Base-by-base conservation (phyloP, 208 protist species). In the Leptomonas pyrrhocoris region DNA sequence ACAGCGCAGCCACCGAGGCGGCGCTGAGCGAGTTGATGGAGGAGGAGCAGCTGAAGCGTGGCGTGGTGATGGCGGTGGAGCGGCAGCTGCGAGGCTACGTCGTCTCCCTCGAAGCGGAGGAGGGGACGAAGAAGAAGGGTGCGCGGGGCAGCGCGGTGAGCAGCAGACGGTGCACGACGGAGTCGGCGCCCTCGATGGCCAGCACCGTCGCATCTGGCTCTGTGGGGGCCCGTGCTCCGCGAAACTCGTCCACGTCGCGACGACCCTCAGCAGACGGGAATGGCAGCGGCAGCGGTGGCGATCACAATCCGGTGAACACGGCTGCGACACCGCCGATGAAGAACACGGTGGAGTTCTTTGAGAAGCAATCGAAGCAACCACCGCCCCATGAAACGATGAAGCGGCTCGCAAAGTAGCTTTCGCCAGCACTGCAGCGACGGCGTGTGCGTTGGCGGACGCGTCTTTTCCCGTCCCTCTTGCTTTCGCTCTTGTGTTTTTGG, bases 11-110 rank as follows among this genome's bases (percentile, higher is more conserved):
- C 12, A 7, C 58, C 25, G 38, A 64, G 42, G 43, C 66, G 63
- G 69, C 55, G 0, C 43, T 85, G 9, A 36, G 16, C 1, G 68
- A 65, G 38, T 42, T 86, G 4, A 38, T 68, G 19, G 57, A 80
- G 34, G 77, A 86, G 49, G 81, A 86, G 65, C 27, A 68, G 46
- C 73, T 86, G 64, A 86, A 73, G 51, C 77, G 81, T 28, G 78
- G 78, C 46, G 71, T 86, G 18, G 45, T 79, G 19, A 31, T 68
- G 23, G 81, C 81, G 5, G 77, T 86, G 13, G 81, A 86, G 73
- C 42, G 61, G n/a, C 77, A 86, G 71, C 50, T 86, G 25, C 60
- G 73, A 18, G 70, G 68, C 27, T 83, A 84, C 62, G 71, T 84
- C 40, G 8, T 56, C 13, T 56, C 70, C 6, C 48, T 66, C 2